A percentile compares a stretch with the other conserved stretches of the same genome.
Evolutionary conservation across 352 stramenopile genomes (phyloP).

Genomic region (Pythium coloratum): DNA sequence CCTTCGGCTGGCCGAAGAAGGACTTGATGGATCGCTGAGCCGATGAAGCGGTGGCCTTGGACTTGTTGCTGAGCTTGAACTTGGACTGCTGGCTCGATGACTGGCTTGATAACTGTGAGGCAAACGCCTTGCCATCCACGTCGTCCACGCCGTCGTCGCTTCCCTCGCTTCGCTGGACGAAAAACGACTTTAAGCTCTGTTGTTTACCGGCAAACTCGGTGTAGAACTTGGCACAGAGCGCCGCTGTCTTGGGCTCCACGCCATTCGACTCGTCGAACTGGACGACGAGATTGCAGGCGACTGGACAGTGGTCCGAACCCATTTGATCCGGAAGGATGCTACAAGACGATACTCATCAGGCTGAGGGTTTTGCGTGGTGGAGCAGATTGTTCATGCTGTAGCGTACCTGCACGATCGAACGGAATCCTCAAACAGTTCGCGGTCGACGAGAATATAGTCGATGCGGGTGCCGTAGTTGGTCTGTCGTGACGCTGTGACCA

Average conservation of each 20-base stretch:
- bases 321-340: constrained; percentile 45
- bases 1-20: constrained; percentile 37
- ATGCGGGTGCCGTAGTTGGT: constrained; percentile 92
- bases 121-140: not conserved
- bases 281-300: constrained; percentile 45
- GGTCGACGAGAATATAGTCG: constrained; percentile 89
- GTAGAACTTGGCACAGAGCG: constrained; percentile 71
- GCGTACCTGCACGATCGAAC: constrained; percentile 60
- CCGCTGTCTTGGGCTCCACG: constrained; percentile 30
- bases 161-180: constrained; percentile 13
- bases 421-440: constrained; percentile 41
- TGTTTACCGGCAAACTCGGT: constrained; percentile 78
- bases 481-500: constrained; percentile 73
- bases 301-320: constrained; percentile 84
- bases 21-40: constrained; percentile 49
- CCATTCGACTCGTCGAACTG: constrained; percentile 27
- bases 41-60: not conserved
- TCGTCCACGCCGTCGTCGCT: not conserved
- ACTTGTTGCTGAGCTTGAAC: not conserved
- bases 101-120: not conserved
- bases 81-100: not conserved
- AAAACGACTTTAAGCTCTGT: constrained; percentile 59
- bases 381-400: not conserved
- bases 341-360: not conserved
- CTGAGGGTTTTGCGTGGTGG: too few relatives aligned